Evolutionary conservation across 2,329 filamentous ascomycete species (phyloP).

Genomic region (Neocucurbitaria cava): DNA sequence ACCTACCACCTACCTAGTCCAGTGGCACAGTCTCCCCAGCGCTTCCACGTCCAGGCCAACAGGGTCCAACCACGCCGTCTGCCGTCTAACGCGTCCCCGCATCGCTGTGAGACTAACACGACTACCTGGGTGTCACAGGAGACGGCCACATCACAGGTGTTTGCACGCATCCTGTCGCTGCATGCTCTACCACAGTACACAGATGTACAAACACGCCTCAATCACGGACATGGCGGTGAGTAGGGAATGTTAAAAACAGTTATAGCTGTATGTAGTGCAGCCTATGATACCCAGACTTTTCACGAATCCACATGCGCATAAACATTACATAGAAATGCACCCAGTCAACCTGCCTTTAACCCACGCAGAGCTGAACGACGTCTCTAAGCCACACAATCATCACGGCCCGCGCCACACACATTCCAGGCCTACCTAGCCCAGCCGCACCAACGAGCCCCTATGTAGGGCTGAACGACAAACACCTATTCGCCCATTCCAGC

Average conservation of each 20-base stretch:
- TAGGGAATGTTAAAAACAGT: too few species aligned
- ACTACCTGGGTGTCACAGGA: too few species aligned
- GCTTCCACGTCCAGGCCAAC: not conserved
- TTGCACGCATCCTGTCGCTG: not conserved
- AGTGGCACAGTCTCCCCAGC: too few species aligned
- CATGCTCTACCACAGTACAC: too few species aligned
- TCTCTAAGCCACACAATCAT: slow-evolving; percentile 3
- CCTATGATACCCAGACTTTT: too few species aligned
- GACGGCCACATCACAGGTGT: not conserved
- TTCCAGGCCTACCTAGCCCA: slow-evolving; percentile 4
- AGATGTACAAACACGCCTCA: too few species aligned
- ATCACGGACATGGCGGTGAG: too few species aligned
- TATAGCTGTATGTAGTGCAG: too few species aligned
- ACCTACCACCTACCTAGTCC: too few species aligned
- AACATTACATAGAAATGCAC: not conserved
- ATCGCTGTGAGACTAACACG: too few species aligned
- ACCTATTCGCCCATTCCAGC: not conserved
- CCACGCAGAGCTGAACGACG: slow-evolving; percentile 1
- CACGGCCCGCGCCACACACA: slow-evolving; percentile 4
- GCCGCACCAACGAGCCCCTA: too few species aligned
- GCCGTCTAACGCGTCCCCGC: too few species aligned
- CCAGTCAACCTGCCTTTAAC: not conserved
- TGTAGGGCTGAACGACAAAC: not conserved
- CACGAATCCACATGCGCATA: not conserved
- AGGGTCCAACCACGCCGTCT: not conserved